Conservation (phyloP, 257 asterid genomes). For the Knoxia roxburghii region DNA sequence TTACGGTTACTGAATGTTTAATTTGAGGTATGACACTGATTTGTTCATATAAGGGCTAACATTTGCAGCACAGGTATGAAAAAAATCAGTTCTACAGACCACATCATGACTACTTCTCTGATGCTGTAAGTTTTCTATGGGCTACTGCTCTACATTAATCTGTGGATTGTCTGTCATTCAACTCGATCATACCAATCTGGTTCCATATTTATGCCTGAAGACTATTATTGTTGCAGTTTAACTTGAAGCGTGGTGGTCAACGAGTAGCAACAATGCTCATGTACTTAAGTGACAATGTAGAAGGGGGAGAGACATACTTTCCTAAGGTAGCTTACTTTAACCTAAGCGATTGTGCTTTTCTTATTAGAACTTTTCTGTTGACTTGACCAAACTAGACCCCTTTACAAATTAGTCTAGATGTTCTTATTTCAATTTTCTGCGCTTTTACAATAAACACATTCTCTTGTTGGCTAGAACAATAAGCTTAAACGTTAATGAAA, state of each 20-base stretch:
- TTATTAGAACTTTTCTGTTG: constrained; percentile 1
- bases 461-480: not conserved
- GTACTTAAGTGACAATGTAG: constrained; percentile 65
- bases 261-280: constrained; percentile 70
- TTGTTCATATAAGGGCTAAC: constrained; percentile 56
- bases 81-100: constrained; percentile 68
- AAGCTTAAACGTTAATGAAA: not conserved
- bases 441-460: not conserved
- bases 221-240: constrained; percentile 41
- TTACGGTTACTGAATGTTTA: constrained; percentile 17
- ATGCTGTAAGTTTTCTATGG: constrained; percentile 41
- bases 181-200: not conserved
- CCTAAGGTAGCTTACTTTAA: constrained; percentile 37
- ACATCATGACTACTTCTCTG: constrained; percentile 84
- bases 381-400: not conserved
- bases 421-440: not conserved
- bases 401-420: not conserved
- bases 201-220: constrained; percentile 1
- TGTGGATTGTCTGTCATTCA: constrained; percentile 11
- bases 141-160: not conserved
- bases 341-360: constrained; percentile 9
- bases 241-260: constrained; percentile 63
- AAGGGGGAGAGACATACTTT: constrained; percentile 73
- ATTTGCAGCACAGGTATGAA: constrained; percentile 89
- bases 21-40: constrained; percentile 20